Evolutionary conservation across 2,329 filamentous ascomycete genomes (phyloP), one percentile per base, ranked within the genome.

Genomic region (Neonectria magnoliae): DNA sequence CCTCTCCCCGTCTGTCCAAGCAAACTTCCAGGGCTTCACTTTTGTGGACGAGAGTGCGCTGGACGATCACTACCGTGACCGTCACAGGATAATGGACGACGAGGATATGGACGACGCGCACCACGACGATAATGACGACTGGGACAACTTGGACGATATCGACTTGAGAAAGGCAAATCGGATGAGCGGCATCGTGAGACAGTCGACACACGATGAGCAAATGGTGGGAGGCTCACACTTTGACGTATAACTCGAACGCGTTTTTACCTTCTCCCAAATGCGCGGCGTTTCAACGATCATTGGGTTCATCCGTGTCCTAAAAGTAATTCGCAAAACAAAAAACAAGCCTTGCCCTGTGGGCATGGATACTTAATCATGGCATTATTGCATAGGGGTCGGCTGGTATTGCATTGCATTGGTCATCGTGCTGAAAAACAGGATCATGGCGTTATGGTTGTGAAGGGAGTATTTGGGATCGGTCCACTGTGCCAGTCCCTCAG

Each of bases 41-140:
- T 99, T 97, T 78, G 96, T 98, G n/a, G 96, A 98, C 73, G 95
- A 98, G 81, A 98, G 93, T 75, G 93, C 93, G 2, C 90, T 99
- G 60, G 94, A 98, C 57, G 93, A 95, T 68, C 91, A 96, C 70
- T 94, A 93, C 88, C 80, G 82, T 61, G 84, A 84, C 65, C 81
- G 83, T 55, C 73, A 76, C 59, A 75, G 81, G 64, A 79, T 78
- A 64, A 79, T 78, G 58, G 81, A 85, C 56, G 83, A 87, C 52
- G 87, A 90, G 67, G 85, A 89, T 25, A 89, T 90, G 87, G 83
- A 87, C 61, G 87, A 90, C 67, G 83, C 81, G 41, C 79, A 80
- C 59, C 73, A 78, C 71, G 76, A 80, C 60, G 84, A 87, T 63
- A 65, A 73, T 63, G 82, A 85, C 56, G 85, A 87, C 65, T 88